Evolutionary conservation across 148 eudicot species (phyloP).

Genomic region (Amaranthus palmeri): DNA sequence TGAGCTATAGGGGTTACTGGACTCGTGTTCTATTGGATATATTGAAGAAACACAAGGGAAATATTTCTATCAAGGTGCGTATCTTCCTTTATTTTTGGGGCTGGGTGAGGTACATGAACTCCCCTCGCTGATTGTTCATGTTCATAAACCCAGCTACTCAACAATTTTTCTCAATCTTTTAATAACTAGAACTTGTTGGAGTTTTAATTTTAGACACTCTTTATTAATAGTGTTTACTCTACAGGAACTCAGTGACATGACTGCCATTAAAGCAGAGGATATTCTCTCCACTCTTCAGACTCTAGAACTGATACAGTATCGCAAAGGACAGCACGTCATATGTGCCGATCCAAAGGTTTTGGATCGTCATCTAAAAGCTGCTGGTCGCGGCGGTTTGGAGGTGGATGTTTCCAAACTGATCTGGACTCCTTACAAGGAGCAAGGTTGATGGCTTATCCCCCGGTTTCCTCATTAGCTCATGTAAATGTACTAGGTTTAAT

Average conservation of each 20-base stretch:
- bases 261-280: constrained; percentile 92
- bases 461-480: background rate
- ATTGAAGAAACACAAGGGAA: constrained; percentile 93
- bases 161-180: background rate
- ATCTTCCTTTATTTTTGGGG: background rate
- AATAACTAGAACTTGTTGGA: background rate
- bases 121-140: too few relatives aligned
- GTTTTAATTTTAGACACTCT: too few relatives aligned
- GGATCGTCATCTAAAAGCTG: constrained; percentile 96
- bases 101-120: too few relatives aligned
- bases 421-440: constrained; percentile 97
- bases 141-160: too few relatives aligned
- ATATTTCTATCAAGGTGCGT: constrained; percentile 89
- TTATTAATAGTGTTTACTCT: background rate
- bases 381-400: constrained; percentile 92
- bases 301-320: constrained; percentile 83
- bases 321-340: constrained; percentile 94
- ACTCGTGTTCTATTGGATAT: constrained; percentile 91
- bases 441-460: constrained; percentile 38
- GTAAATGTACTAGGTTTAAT: constrained; percentile 14
- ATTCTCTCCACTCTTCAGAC: constrained; percentile 80
- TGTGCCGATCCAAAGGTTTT: constrained; percentile 94
- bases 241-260: constrained; percentile 98
- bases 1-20: constrained; percentile 98
- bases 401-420: constrained; percentile 84